Conservation (phyloP, 306 rosid species). For the Dalbergia cochinchinensis region DNA sequence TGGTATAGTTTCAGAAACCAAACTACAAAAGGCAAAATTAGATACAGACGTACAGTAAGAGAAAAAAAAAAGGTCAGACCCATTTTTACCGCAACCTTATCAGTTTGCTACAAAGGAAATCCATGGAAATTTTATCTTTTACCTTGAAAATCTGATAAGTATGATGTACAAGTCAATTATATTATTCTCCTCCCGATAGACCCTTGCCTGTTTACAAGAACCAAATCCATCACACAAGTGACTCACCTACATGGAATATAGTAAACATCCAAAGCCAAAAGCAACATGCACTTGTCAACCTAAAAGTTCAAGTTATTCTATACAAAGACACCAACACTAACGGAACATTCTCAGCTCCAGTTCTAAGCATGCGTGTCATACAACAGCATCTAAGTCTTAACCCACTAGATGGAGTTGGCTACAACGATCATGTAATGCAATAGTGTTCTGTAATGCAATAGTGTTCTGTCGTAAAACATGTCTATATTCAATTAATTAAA, state of each 20-base stretch:
- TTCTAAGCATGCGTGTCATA: neutral
- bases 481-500: too few relatives aligned
- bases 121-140: constrained; percentile 21
- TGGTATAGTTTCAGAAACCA: constrained; percentile 96
- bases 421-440: too few relatives aligned
- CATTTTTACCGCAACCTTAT: constrained; percentile 16
- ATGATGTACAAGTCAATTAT: constrained; percentile 87
- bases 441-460: too few relatives aligned
- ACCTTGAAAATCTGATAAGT: constrained; percentile 95
- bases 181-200: constrained; percentile 88
- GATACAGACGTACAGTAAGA: neutral
- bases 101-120: constrained; percentile 33
- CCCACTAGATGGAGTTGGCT: too few relatives aligned
- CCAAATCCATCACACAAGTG: constrained; percentile 19
- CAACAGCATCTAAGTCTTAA: too few relatives aligned
- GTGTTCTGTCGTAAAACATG: too few relatives aligned
- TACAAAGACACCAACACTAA: neutral
- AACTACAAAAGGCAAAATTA: constrained; percentile 55
- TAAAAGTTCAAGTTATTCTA: constrained; percentile 32
- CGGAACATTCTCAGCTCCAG: constrained; percentile 6
- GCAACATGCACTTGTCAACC: neutral
- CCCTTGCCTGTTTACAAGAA: constrained; percentile 68
- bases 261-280: constrained; percentile 23
- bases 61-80: neutral
- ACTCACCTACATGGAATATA: constrained; percentile 33